Evolutionary conservation across 495 filamentous ascomycete species (phyloP), one percentile per base, ranked within the genome.

Genomic region (Penicilliopsis zonata): DNA sequence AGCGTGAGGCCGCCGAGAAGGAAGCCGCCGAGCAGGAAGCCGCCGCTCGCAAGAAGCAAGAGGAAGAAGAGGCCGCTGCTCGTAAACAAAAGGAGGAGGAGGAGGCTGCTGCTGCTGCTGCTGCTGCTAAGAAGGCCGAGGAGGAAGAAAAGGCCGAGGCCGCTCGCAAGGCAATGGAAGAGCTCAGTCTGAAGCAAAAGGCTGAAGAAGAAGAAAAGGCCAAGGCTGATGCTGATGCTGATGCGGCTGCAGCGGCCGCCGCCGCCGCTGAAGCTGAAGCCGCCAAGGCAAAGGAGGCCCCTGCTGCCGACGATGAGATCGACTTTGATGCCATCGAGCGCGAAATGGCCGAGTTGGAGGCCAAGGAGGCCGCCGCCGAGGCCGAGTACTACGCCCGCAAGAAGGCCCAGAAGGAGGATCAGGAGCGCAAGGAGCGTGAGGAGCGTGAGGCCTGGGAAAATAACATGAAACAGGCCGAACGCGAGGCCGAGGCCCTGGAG

Each of bases 311-410:
- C 13, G 68, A 72, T 13, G 67, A 69, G 19, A 59, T 63, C 29
- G 68, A 70, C 32, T 63, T 51, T 29, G 66, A 67, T 47, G 62
- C 61, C 5, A 60, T 68, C 33, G 66, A 72, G 42, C 57, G 56
- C 23, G 65, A 73, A 34, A 38, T 64, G 44, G 66, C 60, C 19
- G 68, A 69, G 43, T 54, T 63, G 31, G 66, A 76, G 41, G 76
- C 68, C 14, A 72, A 74, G 55, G 75, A 78, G 45, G 59, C 57
- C 9, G 74, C 67, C 13, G 64, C 57, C 13, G 69, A 78, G 34
- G 73, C 69, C 40, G 72, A 71, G 37, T 74, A 75, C 37, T 56
- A 68, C 17, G 63, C 60, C 33, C 72, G 70, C 54, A 72, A 74
- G 49, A 59, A 78, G 52, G 63, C 59, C 3, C 68, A 76, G 37